Percentiles rank a stretch among this genome's conserved stretches.
Evolutionary conservation across 495 filamentous ascomycete species (phyloP).

Genomic region (Penicillium pulvis): DNA sequence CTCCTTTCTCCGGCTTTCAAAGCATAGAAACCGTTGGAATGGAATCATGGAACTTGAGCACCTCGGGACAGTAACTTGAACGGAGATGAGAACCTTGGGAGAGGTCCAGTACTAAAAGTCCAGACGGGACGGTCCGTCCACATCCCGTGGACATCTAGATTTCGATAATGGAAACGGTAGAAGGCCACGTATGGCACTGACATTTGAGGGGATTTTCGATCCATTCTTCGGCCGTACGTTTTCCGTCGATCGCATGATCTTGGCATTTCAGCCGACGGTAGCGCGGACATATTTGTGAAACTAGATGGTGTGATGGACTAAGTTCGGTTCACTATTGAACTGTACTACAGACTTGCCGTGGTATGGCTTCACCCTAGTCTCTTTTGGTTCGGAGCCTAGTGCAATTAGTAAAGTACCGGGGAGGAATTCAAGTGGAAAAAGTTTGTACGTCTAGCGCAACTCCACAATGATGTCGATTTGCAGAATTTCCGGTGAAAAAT

Average conservation of each 20-base stretch:
- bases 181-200: conserved; percentile 1
- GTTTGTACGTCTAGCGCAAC: neutral
- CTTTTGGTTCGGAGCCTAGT: neutral
- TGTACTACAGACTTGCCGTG: neutral
- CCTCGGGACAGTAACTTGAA: too few relatives aligned
- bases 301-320: neutral
- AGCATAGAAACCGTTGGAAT: too few relatives aligned
- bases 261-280: neutral
- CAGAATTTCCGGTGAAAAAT: neutral
- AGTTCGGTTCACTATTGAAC: neutral
- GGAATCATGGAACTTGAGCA: too few relatives aligned
- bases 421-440: neutral
- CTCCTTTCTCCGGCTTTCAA: too few relatives aligned
- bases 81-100: too few relatives aligned
- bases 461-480: conserved; percentile 2
- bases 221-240: neutral
- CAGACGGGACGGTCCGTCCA: conserved; percentile 32
- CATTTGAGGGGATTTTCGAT: too few relatives aligned
- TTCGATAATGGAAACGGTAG: neutral
- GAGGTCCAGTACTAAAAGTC: too few relatives aligned
- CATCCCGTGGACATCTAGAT: neutral
- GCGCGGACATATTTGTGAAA: neutral
- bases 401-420: neutral
- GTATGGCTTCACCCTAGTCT: neutral
- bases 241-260: neutral